These are phyloP conservation scores for Salix dunnii DNA, from an alignment of 345 rosid genomes.

Conservation along the genomic window DNA sequence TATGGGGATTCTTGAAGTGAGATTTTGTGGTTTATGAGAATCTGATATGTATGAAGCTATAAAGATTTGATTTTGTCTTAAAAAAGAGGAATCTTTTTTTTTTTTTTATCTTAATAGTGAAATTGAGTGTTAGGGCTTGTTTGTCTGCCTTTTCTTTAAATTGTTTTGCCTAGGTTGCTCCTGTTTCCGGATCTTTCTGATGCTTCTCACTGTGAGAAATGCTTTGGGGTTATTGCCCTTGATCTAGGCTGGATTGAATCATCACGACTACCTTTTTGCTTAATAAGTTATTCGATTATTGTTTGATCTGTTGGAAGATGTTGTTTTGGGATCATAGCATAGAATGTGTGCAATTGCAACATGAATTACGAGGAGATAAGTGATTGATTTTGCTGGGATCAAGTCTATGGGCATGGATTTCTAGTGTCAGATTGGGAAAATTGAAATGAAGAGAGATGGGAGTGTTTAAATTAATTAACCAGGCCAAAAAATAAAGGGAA, in stretches of 20 bases:
- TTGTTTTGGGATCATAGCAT: not conserved
- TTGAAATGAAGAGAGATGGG: not conserved
- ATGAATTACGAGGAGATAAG: not conserved
- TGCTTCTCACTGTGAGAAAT: not conserved
- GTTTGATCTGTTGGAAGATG: not conserved
- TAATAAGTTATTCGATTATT: not conserved
- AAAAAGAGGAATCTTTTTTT: not conserved
- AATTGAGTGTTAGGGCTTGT: not conserved
- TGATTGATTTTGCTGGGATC: not conserved
- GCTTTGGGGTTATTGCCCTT: not conserved
- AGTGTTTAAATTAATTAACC: not conserved
- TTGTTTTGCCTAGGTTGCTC: not conserved
- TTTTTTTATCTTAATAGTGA: not conserved
- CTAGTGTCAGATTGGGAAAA: not conserved
- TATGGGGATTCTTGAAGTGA: not conserved
- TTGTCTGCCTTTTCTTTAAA: not conserved
- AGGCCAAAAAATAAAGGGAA: not conserved
- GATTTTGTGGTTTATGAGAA: not conserved
- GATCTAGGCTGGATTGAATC: not conserved
- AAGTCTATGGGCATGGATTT: not conserved
- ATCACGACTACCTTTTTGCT: not conserved
- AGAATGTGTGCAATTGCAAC: not conserved
- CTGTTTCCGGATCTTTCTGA: not conserved
- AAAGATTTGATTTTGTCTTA: not conserved
- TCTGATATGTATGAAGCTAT: not conserved